These are phyloP conservation scores for Fusarium buxicola DNA, from an alignment of 2,329 filamentous ascomycete species.

Conservation along the genomic window DNA sequence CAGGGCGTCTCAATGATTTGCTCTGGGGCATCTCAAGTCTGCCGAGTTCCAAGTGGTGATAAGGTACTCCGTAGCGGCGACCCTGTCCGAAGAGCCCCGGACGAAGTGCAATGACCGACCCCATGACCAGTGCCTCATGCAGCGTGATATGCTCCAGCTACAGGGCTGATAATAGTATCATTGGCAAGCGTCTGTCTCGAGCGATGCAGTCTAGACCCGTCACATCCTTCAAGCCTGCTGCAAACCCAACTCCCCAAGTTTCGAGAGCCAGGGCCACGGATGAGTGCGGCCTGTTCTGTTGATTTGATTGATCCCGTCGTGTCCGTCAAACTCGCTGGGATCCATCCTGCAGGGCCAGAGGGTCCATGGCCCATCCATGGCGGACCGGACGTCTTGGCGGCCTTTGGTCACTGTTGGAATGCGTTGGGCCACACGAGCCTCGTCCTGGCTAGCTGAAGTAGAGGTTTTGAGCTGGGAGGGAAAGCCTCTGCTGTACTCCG, in stretches of 20 bases:
- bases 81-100: constrained; percentile 16
- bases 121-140: constrained; percentile 22
- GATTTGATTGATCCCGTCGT: neutral
- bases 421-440: constrained; percentile 17
- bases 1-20: too few species aligned
- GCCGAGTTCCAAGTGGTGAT: constrained; percentile 12
- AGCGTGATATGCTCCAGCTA: constrained; percentile 5
- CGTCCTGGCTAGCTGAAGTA: constrained; percentile 9
- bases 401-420: constrained; percentile 29
- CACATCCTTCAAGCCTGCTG: constrained; percentile 11
- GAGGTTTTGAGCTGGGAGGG: neutral
- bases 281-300: neutral
- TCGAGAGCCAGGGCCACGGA: constrained; percentile 4
- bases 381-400: constrained; percentile 19
- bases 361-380: neutral
- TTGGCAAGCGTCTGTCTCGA: too few species aligned
- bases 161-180: too few species aligned
- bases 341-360: constrained; percentile 20
- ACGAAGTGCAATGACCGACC: neutral
- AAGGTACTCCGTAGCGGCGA: too few species aligned
- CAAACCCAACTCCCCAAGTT: constrained; percentile 8
- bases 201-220: constrained; percentile 13
- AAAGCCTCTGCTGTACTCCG: neutral
- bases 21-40: too few species aligned
- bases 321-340: neutral